phyloP scores from a whole-genome alignment of 352 stramenopile species.

The Globisporangium okanoganense region DNA sequence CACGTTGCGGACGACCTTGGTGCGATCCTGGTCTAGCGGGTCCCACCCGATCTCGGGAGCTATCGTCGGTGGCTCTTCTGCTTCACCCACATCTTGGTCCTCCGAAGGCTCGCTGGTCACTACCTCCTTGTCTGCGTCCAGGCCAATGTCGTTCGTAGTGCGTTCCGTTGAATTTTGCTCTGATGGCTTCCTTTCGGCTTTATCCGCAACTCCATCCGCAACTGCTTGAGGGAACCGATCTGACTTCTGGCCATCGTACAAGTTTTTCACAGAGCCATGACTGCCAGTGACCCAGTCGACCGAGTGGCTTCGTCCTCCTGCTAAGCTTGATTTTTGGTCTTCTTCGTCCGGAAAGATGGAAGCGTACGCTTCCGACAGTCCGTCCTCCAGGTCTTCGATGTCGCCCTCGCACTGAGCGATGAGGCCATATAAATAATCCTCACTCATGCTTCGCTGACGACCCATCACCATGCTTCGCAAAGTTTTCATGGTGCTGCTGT shows the following conservation, averaged over 20 bases:
- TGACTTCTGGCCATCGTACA: too few species aligned
- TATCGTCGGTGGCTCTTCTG: neutral
- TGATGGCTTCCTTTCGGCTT: neutral
- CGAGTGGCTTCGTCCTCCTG: neutral
- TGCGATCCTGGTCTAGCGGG: slow-evolving; percentile 16
- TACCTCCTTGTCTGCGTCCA: neutral
- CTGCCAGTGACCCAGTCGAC: neutral
- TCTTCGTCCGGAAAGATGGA: slow-evolving; percentile 3
- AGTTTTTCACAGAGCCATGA: neutral
- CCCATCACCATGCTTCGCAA: slow-evolving; percentile 12
- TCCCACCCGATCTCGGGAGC: slow-evolving; percentile 17
- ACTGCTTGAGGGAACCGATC: neutral
- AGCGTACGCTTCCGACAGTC: slow-evolving; percentile 16
- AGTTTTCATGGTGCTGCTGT: neutral
- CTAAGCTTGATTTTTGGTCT: neutral
- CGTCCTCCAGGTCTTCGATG: slow-evolving; percentile 16
- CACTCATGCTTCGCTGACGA: slow-evolving; percentile 14
- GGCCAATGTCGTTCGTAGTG: neutral
- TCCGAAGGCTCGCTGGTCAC: neutral
- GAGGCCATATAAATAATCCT: slow-evolving; percentile 12
- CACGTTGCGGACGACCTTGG: slow-evolving; percentile 19
- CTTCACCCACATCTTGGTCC: neutral
- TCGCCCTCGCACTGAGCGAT: slow-evolving; percentile 17
- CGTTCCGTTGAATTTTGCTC: neutral
- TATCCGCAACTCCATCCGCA: neutral